These are phyloP conservation scores for Cornus suecica DNA, from an alignment of 148 eudicot species.

Conservation along the genomic window DNA sequence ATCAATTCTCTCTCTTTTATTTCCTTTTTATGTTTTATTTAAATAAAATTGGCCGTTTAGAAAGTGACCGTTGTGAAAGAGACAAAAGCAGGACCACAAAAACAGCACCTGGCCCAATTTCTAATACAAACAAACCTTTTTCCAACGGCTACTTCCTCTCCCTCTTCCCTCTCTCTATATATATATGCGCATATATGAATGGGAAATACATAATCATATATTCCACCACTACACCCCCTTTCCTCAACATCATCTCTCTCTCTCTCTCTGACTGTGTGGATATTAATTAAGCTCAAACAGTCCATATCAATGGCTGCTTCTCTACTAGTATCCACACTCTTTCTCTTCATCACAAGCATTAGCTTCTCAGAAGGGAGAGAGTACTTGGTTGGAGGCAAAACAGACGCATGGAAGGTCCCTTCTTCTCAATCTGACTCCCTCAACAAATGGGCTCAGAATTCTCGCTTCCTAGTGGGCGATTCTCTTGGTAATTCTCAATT, in stretches of 20 bases:
- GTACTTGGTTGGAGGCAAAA: constrained; percentile 53
- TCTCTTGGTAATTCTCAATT: constrained; percentile 39
- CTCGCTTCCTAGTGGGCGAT: constrained; percentile 56
- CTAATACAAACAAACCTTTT: neutral
- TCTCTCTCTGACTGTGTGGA: neutral
- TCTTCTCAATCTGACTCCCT: constrained; percentile 57
- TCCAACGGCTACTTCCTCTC: constrained; percentile 27
- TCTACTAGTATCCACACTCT: constrained; percentile 9
- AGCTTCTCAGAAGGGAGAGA: constrained; percentile 49
- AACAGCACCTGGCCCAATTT: neutral
- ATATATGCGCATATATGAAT: too few relatives aligned
- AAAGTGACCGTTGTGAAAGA: too few relatives aligned
- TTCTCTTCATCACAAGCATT: constrained; percentile 18
- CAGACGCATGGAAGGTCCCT: constrained; percentile 57
- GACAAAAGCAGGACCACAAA: too few relatives aligned
- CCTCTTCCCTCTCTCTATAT: constrained; percentile 2
- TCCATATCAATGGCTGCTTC: constrained; percentile 21
- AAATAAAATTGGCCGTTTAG: too few relatives aligned
- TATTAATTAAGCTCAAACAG: neutral
- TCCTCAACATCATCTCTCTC: neutral
- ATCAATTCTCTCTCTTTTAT: too few relatives aligned
- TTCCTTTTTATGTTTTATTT: too few relatives aligned
- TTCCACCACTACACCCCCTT: neutral
- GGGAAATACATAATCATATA: too few relatives aligned
- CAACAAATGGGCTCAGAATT: constrained; percentile 56